Conservation (phyloP, 225 moss, liverwort and hornwort species). For the Takakia lepidozioides region DNA sequence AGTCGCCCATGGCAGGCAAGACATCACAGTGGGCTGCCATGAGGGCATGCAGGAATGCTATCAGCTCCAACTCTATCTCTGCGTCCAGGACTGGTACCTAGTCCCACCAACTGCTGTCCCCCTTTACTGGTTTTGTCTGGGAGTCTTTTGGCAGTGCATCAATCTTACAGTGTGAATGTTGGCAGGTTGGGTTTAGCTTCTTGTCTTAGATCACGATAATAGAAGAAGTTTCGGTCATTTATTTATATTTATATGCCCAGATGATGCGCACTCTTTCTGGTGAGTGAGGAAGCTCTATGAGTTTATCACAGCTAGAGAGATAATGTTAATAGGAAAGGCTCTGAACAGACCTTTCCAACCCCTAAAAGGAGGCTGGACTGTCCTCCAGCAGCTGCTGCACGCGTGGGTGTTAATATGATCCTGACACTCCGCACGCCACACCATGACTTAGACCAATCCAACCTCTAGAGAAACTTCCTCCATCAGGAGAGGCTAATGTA, state of each 20-base stretch:
- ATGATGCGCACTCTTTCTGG: no score
- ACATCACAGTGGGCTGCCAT: conserved; percentile 91
- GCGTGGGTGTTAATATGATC: conserved; percentile 14
- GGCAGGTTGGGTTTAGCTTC: no score
- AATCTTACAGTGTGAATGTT: background rate
- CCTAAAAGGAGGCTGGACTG: conserved; percentile 11
- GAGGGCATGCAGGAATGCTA: conserved; percentile 95
- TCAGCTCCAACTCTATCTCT: conserved; percentile 97
- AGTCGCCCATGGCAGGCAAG: conserved; percentile 88
- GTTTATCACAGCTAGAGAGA: no score
- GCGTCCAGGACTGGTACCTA: conserved; percentile 85
- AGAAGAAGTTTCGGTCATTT: no score
- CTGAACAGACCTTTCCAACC: conserved; percentile 11
- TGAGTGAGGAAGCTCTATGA: no score
- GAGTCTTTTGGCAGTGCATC: no score
- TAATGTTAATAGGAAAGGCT: no score
- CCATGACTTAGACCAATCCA: conserved; percentile 10
- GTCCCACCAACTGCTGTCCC: background rate
- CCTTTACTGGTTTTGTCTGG: no score
- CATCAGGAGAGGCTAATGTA: conserved; percentile 2
- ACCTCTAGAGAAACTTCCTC: conserved; percentile 11
- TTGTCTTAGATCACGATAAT: background rate
- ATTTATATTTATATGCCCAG: no score
- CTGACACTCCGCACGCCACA: conserved; percentile 12
- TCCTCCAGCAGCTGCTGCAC: conserved; percentile 13